A percentile compares a stretch with the other conserved stretches of the same genome.
These are phyloP conservation scores for Verticillium alfalfae DNA, from an alignment of 2,329 filamentous ascomycete genomes.

Conservation along the genomic window DNA sequence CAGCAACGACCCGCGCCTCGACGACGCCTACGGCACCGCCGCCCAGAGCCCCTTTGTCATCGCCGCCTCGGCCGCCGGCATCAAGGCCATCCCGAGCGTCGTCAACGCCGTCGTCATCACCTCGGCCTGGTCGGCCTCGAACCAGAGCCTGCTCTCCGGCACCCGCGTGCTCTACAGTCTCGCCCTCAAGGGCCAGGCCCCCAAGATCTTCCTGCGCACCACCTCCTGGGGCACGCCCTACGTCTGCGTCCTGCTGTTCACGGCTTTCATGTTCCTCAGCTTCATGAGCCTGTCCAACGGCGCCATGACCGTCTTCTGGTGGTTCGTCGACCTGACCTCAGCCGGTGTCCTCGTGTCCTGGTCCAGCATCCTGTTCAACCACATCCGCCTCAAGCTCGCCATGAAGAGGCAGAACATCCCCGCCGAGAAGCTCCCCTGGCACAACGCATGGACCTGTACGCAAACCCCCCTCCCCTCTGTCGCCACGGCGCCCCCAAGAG, in stretches of 20 bases:
- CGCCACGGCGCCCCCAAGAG: not conserved
- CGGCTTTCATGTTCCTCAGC: conserved; percentile 49
- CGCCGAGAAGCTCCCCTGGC: conserved; percentile 49
- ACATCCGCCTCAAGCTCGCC: conserved; percentile 50
- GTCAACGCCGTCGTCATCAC: conserved; percentile 75
- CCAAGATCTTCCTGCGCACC: conserved; percentile 50
- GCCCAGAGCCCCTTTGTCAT: conserved; percentile 61
- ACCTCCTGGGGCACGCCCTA: conserved; percentile 55
- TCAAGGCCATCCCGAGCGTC: conserved; percentile 62
- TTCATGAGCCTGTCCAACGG: conserved; percentile 52
- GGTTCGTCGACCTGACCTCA: conserved; percentile 57
- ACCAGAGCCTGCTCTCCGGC: conserved; percentile 57
- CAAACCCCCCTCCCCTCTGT: conserved; percentile 17
- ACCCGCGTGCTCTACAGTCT: conserved; percentile 56
- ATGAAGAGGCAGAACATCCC: conserved; percentile 51
- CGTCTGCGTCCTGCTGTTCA: conserved; percentile 47
- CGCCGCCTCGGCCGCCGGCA: conserved; percentile 61
- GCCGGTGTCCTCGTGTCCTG: conserved; percentile 60
- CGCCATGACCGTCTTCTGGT: conserved; percentile 60
- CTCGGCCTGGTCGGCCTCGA: conserved; percentile 64
- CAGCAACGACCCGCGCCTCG: conserved; percentile 33
- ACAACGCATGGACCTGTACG: conserved; percentile 55
- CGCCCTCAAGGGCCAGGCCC: conserved; percentile 54
- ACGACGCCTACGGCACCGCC: conserved; percentile 35
- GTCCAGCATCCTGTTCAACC: conserved; percentile 54